These are phyloP conservation scores for Russula dissimulans DNA, from an alignment of 768 basidiomycete species.

Conservation along the genomic window DNA sequence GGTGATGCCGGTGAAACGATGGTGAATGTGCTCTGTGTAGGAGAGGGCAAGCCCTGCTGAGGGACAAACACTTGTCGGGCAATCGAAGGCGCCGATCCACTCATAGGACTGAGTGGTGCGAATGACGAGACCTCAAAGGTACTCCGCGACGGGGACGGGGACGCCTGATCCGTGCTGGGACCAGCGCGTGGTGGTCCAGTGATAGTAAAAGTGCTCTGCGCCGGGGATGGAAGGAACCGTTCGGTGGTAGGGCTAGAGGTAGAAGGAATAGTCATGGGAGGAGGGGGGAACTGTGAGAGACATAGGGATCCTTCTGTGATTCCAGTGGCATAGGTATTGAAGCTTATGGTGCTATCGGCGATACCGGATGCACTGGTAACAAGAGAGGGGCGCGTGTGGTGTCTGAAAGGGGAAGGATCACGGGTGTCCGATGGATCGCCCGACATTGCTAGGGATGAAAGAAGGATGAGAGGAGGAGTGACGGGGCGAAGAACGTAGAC, in stretches of 20 bases:
- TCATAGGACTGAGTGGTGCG: constrained; percentile 22
- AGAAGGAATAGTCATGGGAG: constrained; percentile 32
- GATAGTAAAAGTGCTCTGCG: constrained; percentile 8
- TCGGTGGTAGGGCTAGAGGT: constrained; percentile 27
- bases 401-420: constrained; percentile 14
- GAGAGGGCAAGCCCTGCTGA: neutral
- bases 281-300: constrained; percentile 45
- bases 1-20: neutral
- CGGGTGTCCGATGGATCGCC: neutral
- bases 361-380: constrained; percentile 48
- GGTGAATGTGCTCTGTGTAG: constrained; percentile 2
- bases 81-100: neutral
- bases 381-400: constrained; percentile 34
- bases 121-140: no score
- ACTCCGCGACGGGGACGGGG: constrained; percentile 11
- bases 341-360: constrained; percentile 48
- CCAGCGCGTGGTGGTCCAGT: constrained; percentile 20
- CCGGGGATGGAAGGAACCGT: constrained; percentile 21
- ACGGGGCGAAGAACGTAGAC: neutral
- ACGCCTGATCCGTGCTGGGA: constrained; percentile 24
- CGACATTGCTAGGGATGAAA: constrained; percentile 6
- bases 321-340: constrained; percentile 27
- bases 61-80: neutral
- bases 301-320: constrained; percentile 28
- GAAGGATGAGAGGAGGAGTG: no score